These are phyloP conservation scores for Barnettozyma botsteinii DNA, from an alignment of 805 yeast genomes.

Conservation along the genomic window DNA sequence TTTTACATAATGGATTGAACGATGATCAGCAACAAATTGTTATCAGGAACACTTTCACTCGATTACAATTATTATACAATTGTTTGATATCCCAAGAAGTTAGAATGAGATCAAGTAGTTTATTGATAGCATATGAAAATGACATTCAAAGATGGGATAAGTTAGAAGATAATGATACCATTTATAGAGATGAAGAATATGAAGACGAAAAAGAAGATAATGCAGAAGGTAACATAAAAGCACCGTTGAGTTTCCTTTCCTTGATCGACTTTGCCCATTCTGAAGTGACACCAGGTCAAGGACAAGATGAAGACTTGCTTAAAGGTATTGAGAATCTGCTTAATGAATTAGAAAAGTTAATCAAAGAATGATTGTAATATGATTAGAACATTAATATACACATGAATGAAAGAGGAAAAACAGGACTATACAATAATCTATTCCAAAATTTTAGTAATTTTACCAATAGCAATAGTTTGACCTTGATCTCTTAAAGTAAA, in stretches of 20 bases:
- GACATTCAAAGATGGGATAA: constrained; percentile 50
- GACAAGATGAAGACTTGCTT: constrained; percentile 66
- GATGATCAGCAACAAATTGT: constrained; percentile 32
- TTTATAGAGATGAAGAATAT: constrained; percentile 30
- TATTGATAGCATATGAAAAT: constrained; percentile 70
- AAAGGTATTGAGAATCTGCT: constrained; percentile 65
- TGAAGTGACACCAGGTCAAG: constrained; percentile 50
- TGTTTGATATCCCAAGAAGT: constrained; percentile 59
- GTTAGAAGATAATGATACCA: constrained; percentile 35
- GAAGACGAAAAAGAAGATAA: constrained; percentile 31
- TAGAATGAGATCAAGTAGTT: constrained; percentile 63
- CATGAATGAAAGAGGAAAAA: neutral
- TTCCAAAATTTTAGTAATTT: constrained; percentile 81
- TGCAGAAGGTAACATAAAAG: constrained; percentile 29
- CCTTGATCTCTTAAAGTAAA: constrained; percentile 99
- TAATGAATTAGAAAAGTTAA: constrained; percentile 30
- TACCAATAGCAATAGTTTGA: constrained; percentile 96
- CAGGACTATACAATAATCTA: constrained; percentile 10
- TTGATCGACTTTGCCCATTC: constrained; percentile 93
- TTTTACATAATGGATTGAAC: constrained; percentile 35
- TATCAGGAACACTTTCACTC: constrained; percentile 41
- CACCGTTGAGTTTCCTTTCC: constrained; percentile 52
- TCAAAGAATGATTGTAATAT: constrained; percentile 3
- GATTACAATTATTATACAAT: constrained; percentile 62
- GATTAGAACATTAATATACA: neutral